Percentiles rank a stretch among this genome's conserved stretches.
These are phyloP conservation scores for Xerocomellus amylosporus DNA, from an alignment of 768 basidiomycete genomes.

Conservation along the genomic window DNA sequence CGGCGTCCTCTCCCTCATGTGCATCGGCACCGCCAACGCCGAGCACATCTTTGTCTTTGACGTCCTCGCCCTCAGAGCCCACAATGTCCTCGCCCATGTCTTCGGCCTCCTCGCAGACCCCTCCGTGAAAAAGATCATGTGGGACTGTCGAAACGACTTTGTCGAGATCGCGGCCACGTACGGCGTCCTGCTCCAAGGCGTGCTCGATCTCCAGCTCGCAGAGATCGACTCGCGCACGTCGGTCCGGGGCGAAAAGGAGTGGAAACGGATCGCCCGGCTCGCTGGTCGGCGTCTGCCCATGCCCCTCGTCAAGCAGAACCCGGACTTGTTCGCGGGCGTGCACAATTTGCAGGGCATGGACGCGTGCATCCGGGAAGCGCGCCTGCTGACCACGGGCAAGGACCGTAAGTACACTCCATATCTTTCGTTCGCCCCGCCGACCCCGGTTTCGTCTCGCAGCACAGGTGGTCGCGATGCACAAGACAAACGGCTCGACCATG, in stretches of 20 bases:
- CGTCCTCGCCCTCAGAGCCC: conserved; percentile 27
- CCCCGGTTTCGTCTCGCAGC: conserved; percentile 17
- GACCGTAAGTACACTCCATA: conserved; percentile 28
- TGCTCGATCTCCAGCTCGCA: conserved; percentile 43
- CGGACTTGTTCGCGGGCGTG: conserved; percentile 28
- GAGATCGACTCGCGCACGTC: conserved; percentile 33
- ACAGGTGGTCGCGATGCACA: conserved; percentile 38
- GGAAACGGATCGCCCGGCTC: conserved; percentile 27
- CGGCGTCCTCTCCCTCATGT: conserved; percentile 37
- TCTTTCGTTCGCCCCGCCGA: not conserved
- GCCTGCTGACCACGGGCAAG: conserved; percentile 27
- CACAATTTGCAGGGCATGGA: conserved; percentile 38
- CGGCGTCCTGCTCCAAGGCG: conserved; percentile 28
- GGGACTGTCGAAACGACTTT: conserved; percentile 43
- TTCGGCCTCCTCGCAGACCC: conserved; percentile 29
- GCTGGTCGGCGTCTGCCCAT: conserved; percentile 27
- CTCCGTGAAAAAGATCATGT: conserved; percentile 37
- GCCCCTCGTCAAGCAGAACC: conserved; percentile 23
- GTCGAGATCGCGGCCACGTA: conserved; percentile 33
- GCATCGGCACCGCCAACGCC: conserved; percentile 32
- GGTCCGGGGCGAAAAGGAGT: conserved; percentile 27
- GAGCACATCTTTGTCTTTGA: conserved; percentile 39
- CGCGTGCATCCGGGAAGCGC: conserved; percentile 28
- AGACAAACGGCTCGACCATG: conserved; percentile 22
- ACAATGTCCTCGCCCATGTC: conserved; percentile 23